phyloP scores from a whole-genome alignment of 169 alveolate genomes.

The Nephromyces sp. region DNA sequence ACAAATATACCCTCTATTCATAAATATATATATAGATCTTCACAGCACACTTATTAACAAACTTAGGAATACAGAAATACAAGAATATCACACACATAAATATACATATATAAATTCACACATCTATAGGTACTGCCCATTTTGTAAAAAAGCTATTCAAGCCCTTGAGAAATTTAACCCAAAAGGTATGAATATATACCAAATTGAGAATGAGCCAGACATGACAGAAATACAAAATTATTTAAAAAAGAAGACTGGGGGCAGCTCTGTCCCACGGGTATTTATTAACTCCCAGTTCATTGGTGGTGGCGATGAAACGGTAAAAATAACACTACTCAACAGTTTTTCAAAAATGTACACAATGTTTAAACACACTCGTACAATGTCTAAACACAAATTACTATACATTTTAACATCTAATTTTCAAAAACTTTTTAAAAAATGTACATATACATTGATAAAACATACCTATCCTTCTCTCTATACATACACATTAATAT shows the following conservation, averaged over 20 bases:
- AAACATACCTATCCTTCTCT: background rate
- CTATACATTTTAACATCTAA: background rate
- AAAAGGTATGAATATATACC: constrained; percentile 28
- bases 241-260: constrained; percentile 35
- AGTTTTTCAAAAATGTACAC: background rate
- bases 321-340: background rate
- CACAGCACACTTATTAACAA: too few species aligned
- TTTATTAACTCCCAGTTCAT: constrained; percentile 37
- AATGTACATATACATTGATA: background rate
- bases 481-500: too few species aligned
- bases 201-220: constrained; percentile 32
- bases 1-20: background rate
- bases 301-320: constrained; percentile 56
- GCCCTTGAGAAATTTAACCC: constrained; percentile 13
- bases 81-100: too few species aligned
- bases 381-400: too few species aligned
- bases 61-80: too few species aligned
- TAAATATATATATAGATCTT: background rate
- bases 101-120: too few species aligned
- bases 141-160: constrained; percentile 20
- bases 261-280: constrained; percentile 52
- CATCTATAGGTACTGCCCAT: constrained; percentile 40
- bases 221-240: constrained; percentile 40
- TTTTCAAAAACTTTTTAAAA: background rate
- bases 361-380: background rate